These are phyloP conservation scores for Martensiomyces pterosporus DNA, from an alignment of 192 early-diverging fungal species.

Conservation along the genomic window DNA sequence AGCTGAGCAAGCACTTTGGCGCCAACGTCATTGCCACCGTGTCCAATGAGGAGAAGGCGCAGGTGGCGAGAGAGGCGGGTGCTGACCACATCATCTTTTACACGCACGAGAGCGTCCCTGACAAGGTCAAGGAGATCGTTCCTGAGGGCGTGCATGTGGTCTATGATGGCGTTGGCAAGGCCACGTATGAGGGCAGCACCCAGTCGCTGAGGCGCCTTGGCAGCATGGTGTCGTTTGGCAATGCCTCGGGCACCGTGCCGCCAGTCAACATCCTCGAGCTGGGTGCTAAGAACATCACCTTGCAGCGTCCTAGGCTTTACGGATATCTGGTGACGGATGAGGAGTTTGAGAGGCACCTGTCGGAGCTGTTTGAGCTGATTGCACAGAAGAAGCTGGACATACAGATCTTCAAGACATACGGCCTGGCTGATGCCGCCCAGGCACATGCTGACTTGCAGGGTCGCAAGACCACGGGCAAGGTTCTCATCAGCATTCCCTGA, in stretches of 20 bases:
- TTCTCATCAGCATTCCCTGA: conserved; percentile 48
- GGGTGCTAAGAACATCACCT: conserved; percentile 62
- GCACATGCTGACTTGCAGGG: conserved; percentile 78
- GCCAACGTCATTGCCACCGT: conserved; percentile 87
- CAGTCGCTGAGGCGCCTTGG: conserved; percentile 62
- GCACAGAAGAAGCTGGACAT: conserved; percentile 58
- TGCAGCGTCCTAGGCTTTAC: conserved; percentile 73
- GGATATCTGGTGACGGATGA: conserved; percentile 63
- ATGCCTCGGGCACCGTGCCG: conserved; percentile 75
- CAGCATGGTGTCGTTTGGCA: conserved; percentile 81
- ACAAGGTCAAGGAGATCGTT: conserved; percentile 70
- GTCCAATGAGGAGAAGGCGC: conserved; percentile 67
- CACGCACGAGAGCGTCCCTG: conserved; percentile 59
- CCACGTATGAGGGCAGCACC: conserved; percentile 74
- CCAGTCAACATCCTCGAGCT: conserved; percentile 60
- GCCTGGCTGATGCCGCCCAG: conserved; percentile 63
- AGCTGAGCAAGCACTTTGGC: conserved; percentile 69
- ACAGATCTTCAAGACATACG: conserved; percentile 71
- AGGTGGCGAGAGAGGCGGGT: conserved; percentile 55
- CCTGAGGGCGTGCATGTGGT: conserved; percentile 73
- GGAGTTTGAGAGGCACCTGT: conserved; percentile 60
- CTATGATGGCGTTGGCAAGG: conserved; percentile 89
- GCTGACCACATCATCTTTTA: conserved; percentile 75
- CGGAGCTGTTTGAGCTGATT: conserved; percentile 61
- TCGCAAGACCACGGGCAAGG: conserved; percentile 69